Base-by-base conservation (phyloP, 768 basidiomycete species). In the Tylopilus plumbeoviolaceoides region DNA sequence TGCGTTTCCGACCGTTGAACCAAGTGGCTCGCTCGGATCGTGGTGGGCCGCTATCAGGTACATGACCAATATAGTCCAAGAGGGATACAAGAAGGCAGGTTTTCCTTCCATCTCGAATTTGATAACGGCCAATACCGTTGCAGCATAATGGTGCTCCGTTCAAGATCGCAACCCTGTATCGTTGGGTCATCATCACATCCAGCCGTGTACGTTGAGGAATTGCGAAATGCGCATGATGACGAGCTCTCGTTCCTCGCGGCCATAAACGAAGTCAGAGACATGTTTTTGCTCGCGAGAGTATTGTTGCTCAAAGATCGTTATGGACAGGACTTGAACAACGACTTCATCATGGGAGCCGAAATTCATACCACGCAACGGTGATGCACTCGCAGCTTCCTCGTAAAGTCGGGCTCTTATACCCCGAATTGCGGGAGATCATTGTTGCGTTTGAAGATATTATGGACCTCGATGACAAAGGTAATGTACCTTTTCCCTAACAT, bases 401-500 rank as follows among this genome's bases (percentile, higher is more conserved):
- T 1, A 30, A 30, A 30, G 28, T 30, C 8, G 28, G 28, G 28
- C 28, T 30, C 28, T 30, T 30, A 30, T 30, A 30, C 53, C 68
- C 73, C 1, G 70, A 72, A 18, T 59, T 82, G 14, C 72, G 78
- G n/a, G 82, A 84, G 60, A 66, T 81, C 12, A 47, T 62, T 1
- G 50, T 62, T 0, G 66, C 79, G 0, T 75, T 80, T 47, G 58
- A 60, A 2, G 76, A 76, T 3, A 55, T 67, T 21, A 64, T 83
- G 23, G 49, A 56, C 48, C 51, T 55, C 20, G 45, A 27, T 14
- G 51, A 39, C 2, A 23, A 59, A 2, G 65, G 63, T 63, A 27
- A 23, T 1, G 17, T 38, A 11, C 35, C 7, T 36, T 36, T 17
- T 36, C 15, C 7, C 7, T 14, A 15, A 7, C 12, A 17, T 36